Evolutionary conservation across 2,329 filamentous ascomycete species (phyloP).

Genomic region (Tolypocladium guangdongense): DNA sequence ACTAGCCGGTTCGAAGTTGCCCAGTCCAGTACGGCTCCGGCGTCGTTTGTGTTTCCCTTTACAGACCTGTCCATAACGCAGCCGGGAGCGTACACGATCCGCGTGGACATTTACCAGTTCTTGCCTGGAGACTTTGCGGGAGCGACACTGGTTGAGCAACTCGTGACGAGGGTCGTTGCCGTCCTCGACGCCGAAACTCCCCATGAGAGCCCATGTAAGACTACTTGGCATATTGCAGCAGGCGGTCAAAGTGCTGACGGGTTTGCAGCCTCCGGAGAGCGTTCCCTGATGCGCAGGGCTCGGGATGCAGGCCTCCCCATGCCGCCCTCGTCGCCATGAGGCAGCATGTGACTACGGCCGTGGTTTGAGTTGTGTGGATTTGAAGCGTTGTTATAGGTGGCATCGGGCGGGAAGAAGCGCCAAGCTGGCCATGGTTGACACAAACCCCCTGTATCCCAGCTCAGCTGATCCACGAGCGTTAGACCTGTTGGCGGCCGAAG

Average conservation of each 20-base stretch:
- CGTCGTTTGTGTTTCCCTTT: constrained; percentile 14
- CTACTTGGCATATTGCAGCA: constrained; percentile 1
- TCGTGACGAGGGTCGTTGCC: constrained; percentile 7
- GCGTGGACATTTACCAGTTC: constrained; percentile 17
- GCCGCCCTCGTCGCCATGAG: not conserved
- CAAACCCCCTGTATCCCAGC: not conserved
- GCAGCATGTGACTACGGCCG: not conserved
- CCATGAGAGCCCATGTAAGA: constrained; percentile 5
- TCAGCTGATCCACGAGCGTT: not conserved
- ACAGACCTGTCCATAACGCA: constrained; percentile 11
- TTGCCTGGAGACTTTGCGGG: constrained; percentile 3
- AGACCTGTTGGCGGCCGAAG: not conserved
- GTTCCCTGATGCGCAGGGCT: constrained; percentile 1
- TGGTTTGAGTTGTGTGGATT: not conserved
- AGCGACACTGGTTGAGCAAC: constrained; percentile 7
- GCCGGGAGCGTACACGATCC: constrained; percentile 14
- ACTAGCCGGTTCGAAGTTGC: constrained; percentile 8
- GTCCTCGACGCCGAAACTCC: constrained; percentile 5
- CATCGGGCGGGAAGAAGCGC: too few relatives aligned
- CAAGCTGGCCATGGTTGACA: not conserved
- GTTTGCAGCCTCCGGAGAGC: constrained; percentile 4
- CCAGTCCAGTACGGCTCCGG: constrained; percentile 1
- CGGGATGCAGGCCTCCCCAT: constrained; percentile 5
- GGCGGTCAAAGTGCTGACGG: not conserved
- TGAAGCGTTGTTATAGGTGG: not conserved